Evolutionary conservation across 2,329 filamentous ascomycete genomes (phyloP).

Genomic region (Bipolaris sorokiniana): DNA sequence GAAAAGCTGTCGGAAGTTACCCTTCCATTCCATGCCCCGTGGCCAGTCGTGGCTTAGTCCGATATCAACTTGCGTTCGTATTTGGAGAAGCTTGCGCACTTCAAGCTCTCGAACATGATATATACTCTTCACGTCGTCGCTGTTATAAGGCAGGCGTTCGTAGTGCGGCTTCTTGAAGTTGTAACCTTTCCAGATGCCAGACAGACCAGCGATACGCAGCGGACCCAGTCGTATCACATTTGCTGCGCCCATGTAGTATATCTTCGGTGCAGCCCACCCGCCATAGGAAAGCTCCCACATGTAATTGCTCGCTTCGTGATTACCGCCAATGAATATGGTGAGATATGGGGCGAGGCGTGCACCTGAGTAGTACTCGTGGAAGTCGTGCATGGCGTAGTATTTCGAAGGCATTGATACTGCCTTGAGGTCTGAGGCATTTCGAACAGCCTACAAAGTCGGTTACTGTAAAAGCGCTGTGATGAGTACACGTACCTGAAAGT

Average conservation of each 20-base stretch:
- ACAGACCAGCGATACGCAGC: constrained; percentile 85
- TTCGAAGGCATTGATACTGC: constrained; percentile 90
- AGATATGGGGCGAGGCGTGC: constrained; percentile 78
- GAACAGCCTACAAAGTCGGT: constrained; percentile 67
- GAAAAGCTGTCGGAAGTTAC: constrained; percentile 73
- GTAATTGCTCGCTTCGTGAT: constrained; percentile 92
- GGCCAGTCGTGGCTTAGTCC: constrained; percentile 98
- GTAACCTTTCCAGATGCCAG: constrained; percentile 92
- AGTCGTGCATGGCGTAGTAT: constrained; percentile 87
- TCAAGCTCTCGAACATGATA: constrained; percentile 93
- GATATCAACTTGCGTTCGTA: constrained; percentile 87
- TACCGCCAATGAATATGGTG: constrained; percentile 91
- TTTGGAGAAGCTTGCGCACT: constrained; percentile 82
- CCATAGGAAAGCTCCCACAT: constrained; percentile 94
- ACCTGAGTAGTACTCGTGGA: constrained; percentile 92
- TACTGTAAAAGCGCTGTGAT: not conserved
- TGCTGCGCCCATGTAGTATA: constrained; percentile 94
- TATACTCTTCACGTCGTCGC: constrained; percentile 76
- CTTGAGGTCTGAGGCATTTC: constrained; percentile 85
- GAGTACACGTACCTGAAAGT: constrained; percentile 74
- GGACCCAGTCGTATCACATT: constrained; percentile 86
- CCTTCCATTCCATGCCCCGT: constrained; percentile 77
- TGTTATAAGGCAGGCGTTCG: constrained; percentile 84
- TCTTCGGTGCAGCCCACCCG: constrained; percentile 95
- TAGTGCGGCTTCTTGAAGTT: constrained; percentile 84